Evolutionary conservation across 2,329 filamentous ascomycete species (phyloP).

Genomic region (Thermoascus crustaceus): DNA sequence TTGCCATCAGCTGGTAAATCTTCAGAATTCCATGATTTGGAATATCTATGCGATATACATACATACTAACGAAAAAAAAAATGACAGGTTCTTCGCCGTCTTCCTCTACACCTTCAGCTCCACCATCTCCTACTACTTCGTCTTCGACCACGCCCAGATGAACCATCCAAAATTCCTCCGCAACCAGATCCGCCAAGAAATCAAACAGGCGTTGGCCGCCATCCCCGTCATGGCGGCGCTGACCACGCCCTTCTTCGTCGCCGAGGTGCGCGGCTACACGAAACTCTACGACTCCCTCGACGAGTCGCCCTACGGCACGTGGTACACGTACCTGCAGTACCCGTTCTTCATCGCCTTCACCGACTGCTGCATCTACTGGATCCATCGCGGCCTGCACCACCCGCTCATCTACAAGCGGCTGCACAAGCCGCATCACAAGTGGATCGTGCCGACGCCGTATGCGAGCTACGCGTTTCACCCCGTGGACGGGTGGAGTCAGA

Average conservation of each 20-base stretch:
- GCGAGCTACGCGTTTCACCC: constrained; percentile 81
- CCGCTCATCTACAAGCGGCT: constrained; percentile 67
- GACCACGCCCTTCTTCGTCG: constrained; percentile 65
- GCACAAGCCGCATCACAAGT: constrained; percentile 90
- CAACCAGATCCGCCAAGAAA: constrained; percentile 73
- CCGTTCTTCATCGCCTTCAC: constrained; percentile 71
- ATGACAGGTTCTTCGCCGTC: constrained; percentile 2
- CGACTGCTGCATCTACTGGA: constrained; percentile 72
- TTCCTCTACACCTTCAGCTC: constrained; percentile 1
- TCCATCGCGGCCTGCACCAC: constrained; percentile 68
- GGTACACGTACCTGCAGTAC: constrained; percentile 68
- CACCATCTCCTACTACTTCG: constrained; percentile 61
- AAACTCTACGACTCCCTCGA: constrained; percentile 65
- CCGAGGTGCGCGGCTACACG: constrained; percentile 66
- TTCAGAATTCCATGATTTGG: too few species aligned
- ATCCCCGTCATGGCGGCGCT: constrained; percentile 68
- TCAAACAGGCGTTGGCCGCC: constrained; percentile 59
- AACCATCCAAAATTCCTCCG: constrained; percentile 78
- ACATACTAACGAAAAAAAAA: too few species aligned
- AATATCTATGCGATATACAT: too few species aligned
- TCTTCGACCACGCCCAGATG: constrained; percentile 75
- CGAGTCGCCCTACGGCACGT: constrained; percentile 54
- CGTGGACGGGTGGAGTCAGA: constrained; percentile 73
- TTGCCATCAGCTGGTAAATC: constrained; percentile 22
- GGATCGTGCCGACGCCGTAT: constrained; percentile 85